Evolutionary conservation across 2,329 filamentous ascomycete genomes (phyloP), one percentile per base, ranked within the genome.

Genomic region (Fonsecaea multimorphosa): DNA sequence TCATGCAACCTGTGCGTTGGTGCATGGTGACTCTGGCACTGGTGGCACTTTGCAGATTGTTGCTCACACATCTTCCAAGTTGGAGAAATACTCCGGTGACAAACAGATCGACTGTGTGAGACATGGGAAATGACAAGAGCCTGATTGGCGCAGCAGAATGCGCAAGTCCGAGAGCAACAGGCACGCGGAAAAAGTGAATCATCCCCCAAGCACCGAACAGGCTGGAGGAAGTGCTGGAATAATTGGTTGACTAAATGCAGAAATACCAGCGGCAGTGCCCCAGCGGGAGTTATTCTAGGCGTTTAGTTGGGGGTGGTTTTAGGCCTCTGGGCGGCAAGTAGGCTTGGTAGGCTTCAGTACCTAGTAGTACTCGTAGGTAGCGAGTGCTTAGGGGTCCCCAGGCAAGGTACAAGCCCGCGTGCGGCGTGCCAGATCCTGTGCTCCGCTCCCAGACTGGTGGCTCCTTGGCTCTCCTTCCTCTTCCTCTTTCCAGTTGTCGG

Each of bases 51-150:
- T 12, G 44, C 44, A 2, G 44, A 49, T 24, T 24, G 44, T 49
- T 49, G n/a, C 44, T 49, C 44, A 49, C 44, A 49, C 44, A 3
- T 49, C 19, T 49, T 49, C 44, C 44, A 24, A 49, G 19, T 24
- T 49, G 44, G 44, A 49, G 44, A 49, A 49, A 49, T 49, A 49
- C 44, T 49, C 44, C 44, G 44, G 44, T 49, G 44, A 49, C 19
- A 12, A n/a, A 49, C 19, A 12, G 19, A 24, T 12, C 4, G 19
- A 22, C 19, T 24, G 19, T 49, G 44, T 49, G 44, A 49, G 22
- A 49, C 44, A 24, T 49, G 44, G 44, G n/a, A 19, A 49, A 24
- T 24, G 3, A 12, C 19, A 49, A 49, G 44, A 11, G 44, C 1
- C 19, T 11, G 22, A 24, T 49, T 49, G n/a, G 19, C 5, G 44